A percentile compares a stretch with the other conserved stretches of the same genome.
phyloP scores from a whole-genome alignment of 306 rosid genomes.

The Rosa chinensis region DNA sequence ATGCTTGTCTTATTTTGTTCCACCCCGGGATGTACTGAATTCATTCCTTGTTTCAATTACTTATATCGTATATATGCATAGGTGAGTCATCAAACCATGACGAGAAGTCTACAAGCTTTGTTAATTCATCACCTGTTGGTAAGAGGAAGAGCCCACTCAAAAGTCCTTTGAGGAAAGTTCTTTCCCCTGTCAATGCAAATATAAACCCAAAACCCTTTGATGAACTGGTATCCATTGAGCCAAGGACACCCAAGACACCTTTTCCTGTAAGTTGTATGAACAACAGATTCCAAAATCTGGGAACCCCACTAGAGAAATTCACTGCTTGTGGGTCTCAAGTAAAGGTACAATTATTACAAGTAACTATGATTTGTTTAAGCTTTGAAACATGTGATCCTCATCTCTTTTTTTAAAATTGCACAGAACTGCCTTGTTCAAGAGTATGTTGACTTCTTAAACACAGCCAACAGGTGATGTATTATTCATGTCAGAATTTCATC shows the following conservation, averaged over 20 bases:
- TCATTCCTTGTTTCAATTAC: not conserved
- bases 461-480: conserved; percentile 70
- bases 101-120: conserved; percentile 14
- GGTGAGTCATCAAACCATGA: conserved; percentile 35
- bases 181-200: conserved; percentile 61
- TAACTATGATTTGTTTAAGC: not conserved
- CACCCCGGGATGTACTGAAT: not conserved
- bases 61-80: conserved; percentile 2
- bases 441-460: conserved; percentile 73
- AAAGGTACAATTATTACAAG: conserved; percentile 47
- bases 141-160: conserved; percentile 30
- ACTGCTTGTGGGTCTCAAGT: conserved; percentile 52
- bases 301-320: conserved; percentile 74
- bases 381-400: conserved; percentile 26
- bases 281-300: conserved; percentile 27
- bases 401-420: conserved; percentile 7
- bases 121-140: conserved; percentile 19
- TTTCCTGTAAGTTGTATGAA: conserved; percentile 30
- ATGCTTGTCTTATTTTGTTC: not conserved
- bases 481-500: conserved; percentile 10
- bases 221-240: conserved; percentile 33
- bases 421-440: conserved; percentile 71
- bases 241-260: conserved; percentile 45
- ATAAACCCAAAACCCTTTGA: conserved; percentile 26
- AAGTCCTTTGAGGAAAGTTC: conserved; percentile 62